Base-by-base conservation (phyloP, 2,329 filamentous ascomycete species). In the Cadophora sp. region DNA sequence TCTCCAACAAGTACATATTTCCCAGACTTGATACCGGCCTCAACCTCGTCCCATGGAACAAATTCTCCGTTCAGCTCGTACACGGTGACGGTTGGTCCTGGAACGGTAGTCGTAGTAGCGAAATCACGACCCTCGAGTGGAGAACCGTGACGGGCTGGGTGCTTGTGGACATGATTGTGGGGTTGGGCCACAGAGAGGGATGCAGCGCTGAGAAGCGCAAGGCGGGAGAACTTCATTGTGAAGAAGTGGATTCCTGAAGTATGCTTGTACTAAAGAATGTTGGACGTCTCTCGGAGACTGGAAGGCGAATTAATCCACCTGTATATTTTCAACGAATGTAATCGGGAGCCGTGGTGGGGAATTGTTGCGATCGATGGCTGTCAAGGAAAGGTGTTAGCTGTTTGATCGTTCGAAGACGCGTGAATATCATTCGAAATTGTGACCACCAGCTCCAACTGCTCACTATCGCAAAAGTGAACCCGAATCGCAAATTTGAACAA, bases 1-100 rank as follows among this genome's bases (percentile, higher is more conserved):
- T 88, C 86, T 72, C 88, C 87, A 56, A 91, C 82, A 60, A 92
- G 82, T 58, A 91, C 83, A 82, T 89, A 96, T 58, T 87, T 86
- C 63, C 93, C 92, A 70, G 90, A 86, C 67, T 85, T 81, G 74
- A 98, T 85, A 72, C 93, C 93, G 65, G 87, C 78, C 81, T 91
- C 85, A 64, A 93, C 93, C 69, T 93, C 86, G 0, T 86, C 80
- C 69, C 86, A 80, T 64, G 83, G 82, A 73, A 97, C 85, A 7
- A 59, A 24, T 76, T 89, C 74, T 69, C 90, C 91, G 69, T 91
- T 87, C 64, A 94, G 82, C 64, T 91, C 85, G 81, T 94, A 97
- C 66, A 91, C 86, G 66, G 90, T 87, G 73, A 89, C 86, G 62
- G 88, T 89, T 37, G 89, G 85, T 51, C 85, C 87, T 50, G 85